These are phyloP conservation scores for Salvia hispanica DNA, from an alignment of 257 asterid species.

Conservation along the genomic window DNA sequence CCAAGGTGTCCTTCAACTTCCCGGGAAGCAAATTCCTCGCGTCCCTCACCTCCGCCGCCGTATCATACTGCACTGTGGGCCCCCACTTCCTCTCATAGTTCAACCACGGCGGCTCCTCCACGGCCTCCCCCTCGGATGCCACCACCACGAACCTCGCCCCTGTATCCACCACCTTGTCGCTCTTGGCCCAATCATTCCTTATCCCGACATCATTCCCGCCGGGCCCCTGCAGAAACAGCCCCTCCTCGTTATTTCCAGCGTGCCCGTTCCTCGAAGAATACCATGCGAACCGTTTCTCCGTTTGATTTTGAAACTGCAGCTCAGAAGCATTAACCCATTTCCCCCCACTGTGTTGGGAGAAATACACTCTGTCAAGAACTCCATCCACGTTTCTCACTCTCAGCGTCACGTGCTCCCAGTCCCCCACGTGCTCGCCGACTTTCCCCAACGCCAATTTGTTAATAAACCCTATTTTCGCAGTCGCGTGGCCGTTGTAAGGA, in stretches of 20 bases:
- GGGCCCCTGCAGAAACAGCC: slow-evolving; percentile 57
- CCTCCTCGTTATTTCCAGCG: slow-evolving; percentile 48
- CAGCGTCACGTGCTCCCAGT: slow-evolving; percentile 89
- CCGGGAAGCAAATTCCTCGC: slow-evolving; percentile 36
- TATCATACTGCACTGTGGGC: slow-evolving; percentile 48
- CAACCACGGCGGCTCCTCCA: slow-evolving; percentile 69
- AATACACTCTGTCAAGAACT: slow-evolving; percentile 49
- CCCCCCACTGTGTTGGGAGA: slow-evolving; percentile 69
- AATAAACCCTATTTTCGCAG: slow-evolving; percentile 56
- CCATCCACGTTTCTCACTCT: slow-evolving; percentile 85
- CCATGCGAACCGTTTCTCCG: slow-evolving; percentile 52
- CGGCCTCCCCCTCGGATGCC: slow-evolving; percentile 40
- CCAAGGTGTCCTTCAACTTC: slow-evolving; percentile 39
- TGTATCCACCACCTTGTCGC: slow-evolving; percentile 56
- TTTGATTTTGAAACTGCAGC: slow-evolving; percentile 40
- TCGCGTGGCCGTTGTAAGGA: slow-evolving; percentile 81
- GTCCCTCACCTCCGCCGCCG: slow-evolving; percentile 44
- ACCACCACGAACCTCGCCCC: slow-evolving; percentile 52
- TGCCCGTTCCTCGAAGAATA: slow-evolving; percentile 77
- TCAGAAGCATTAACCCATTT: slow-evolving; percentile 58
- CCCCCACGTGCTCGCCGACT: slow-evolving; percentile 86
- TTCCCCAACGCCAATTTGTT: slow-evolving; percentile 52
- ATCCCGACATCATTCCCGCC: slow-evolving; percentile 46
- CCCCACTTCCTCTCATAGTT: slow-evolving; percentile 69
- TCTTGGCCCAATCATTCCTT: slow-evolving; percentile 62